Percentiles rank a stretch among this genome's conserved stretches.
phyloP scores from a whole-genome alignment of 202 grass and related monocot species.

The Saccharum hybrid region DNA sequence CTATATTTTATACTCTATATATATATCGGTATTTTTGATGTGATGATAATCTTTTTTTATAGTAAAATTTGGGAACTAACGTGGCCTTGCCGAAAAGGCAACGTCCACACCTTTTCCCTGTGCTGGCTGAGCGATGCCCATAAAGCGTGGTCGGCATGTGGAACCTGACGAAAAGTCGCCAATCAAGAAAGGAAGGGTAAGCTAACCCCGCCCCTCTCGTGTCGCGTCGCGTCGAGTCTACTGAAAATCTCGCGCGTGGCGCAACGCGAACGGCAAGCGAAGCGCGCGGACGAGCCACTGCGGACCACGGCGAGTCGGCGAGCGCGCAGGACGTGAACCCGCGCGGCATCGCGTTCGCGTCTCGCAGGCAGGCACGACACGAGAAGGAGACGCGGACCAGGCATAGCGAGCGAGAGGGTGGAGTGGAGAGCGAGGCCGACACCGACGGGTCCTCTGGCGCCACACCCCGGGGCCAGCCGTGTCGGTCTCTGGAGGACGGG shows the following conservation, averaged over 20 bases:
- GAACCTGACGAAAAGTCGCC: background rate
- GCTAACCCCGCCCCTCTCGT: background rate
- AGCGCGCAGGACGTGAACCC: background rate
- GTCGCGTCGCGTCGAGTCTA: too few relatives aligned
- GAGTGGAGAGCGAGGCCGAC: background rate
- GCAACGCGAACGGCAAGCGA: background rate
- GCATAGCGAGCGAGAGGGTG: background rate
- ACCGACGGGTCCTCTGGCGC: slow-evolving; percentile 10
- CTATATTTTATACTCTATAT: too few relatives aligned
- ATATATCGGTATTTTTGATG: too few relatives aligned
- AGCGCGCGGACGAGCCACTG: too few relatives aligned
- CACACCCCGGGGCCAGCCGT: background rate
- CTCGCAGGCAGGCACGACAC: background rate
- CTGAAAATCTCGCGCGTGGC: background rate
- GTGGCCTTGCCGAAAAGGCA: background rate
- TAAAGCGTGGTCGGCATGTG: background rate
- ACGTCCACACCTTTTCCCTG: slow-evolving; percentile 11
- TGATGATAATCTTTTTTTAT: too few relatives aligned
- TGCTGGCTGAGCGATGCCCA: slow-evolving; percentile 21
- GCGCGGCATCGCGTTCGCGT: background rate
- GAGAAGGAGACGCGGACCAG: background rate
- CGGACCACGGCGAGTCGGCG: background rate
- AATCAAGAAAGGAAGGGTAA: background rate
- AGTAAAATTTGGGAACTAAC: too few relatives aligned
- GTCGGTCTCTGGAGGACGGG: slow-evolving; percentile 26